phyloP scores from a whole-genome alignment of 106 monocot species.

The Phalaenopsis equestris region DNA sequence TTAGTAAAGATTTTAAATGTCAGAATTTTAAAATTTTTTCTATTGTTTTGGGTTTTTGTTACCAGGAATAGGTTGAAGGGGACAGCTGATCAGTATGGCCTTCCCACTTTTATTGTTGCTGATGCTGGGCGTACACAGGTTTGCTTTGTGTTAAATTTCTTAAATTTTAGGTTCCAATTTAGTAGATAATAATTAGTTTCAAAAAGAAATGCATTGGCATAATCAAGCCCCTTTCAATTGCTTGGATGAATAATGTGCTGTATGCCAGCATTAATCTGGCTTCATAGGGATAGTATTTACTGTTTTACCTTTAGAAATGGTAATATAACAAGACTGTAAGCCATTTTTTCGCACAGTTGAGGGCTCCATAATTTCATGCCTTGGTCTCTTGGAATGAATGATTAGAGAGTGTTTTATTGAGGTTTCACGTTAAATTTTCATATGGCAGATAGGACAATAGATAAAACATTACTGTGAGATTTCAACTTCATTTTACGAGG shows the following conservation, averaged over 20 bases:
- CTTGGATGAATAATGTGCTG: neutral
- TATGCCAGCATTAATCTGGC: neutral
- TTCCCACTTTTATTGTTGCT: slow-evolving; percentile 89
- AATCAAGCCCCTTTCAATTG: neutral
- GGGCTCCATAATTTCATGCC: no score
- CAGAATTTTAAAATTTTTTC: no score
- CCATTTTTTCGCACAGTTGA: no score
- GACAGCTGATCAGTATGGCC: slow-evolving; percentile 67
- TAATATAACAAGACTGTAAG: neutral
- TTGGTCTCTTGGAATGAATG: no score
- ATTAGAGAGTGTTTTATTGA: no score
- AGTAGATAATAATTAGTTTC: neutral
- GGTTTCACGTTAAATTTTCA: no score
- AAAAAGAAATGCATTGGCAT: no score
- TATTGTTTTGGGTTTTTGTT: slow-evolving; percentile 8
- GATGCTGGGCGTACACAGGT: slow-evolving; percentile 99
- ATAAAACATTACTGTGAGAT: no score
- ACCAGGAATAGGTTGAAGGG: slow-evolving; percentile 90
- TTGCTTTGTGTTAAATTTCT: slow-evolving; percentile 3
- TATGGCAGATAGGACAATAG: no score
- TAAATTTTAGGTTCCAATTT: neutral
- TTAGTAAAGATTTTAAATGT: no score
- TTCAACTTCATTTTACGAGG: no score
- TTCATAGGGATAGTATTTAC: neutral
- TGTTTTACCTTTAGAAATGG: neutral